phyloP scores from a whole-genome alignment of 495 filamentous ascomycete species.

The Lasiosphaeria ovina region DNA sequence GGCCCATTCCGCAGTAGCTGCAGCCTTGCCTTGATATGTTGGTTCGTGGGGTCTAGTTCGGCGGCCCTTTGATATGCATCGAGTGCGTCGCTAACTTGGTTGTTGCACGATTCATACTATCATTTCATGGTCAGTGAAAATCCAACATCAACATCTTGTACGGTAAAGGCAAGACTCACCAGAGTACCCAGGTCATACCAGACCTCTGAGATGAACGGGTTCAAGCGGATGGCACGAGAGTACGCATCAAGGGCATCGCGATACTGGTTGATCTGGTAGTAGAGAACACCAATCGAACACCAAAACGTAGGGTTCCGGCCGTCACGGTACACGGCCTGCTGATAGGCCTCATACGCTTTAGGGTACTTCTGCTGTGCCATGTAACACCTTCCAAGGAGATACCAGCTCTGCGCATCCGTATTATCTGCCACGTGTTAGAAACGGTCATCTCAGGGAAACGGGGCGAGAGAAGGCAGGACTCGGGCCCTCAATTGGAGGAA shows the following conservation, averaged over 20 bases:
- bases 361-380: slow-evolving; percentile 99
- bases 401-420: slow-evolving; percentile 96
- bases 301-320: slow-evolving; percentile 98
- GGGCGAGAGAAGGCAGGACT: background rate
- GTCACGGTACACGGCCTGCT: slow-evolving; percentile 97
- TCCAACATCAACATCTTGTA: slow-evolving; percentile 3
- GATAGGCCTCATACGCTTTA: slow-evolving; percentile 98
- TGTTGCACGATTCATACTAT: slow-evolving; percentile 97
- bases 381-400: slow-evolving; percentile 94
- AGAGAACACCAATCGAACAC: slow-evolving; percentile 99
- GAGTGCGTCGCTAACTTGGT: slow-evolving; percentile 93
- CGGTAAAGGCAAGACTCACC: slow-evolving; percentile 56
- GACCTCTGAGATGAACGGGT: slow-evolving; percentile 98
- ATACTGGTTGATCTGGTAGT: slow-evolving; percentile 99
- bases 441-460: slow-evolving; percentile 9
- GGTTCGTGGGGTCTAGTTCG: slow-evolving; percentile 88
- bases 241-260: slow-evolving; percentile 98
- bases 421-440: slow-evolving; percentile 65
- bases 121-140: slow-evolving; percentile 19
- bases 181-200: slow-evolving; percentile 98
- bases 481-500: background rate
- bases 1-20: slow-evolving; percentile 81
- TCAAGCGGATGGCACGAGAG: slow-evolving; percentile 94
- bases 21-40: slow-evolving; percentile 93
- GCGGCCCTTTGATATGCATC: slow-evolving; percentile 95